These are phyloP conservation scores for Paecilomyces niveus DNA, from an alignment of 2,329 filamentous ascomycete genomes.

Conservation along the genomic window DNA sequence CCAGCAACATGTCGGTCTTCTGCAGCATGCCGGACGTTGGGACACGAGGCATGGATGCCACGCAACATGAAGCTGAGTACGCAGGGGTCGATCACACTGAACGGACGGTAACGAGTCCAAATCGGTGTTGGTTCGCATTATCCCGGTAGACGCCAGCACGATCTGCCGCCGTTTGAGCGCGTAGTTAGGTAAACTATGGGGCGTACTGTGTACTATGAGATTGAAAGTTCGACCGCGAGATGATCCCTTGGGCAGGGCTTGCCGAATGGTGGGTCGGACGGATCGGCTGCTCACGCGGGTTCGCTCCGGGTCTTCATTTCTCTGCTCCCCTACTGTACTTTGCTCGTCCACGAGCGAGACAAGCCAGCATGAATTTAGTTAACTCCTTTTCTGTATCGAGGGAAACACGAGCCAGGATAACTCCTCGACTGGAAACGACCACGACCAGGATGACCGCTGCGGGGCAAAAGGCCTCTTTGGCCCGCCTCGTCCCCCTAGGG, in stretches of 20 bases:
- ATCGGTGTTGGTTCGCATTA: not conserved
- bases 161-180: not conserved
- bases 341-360: not conserved
- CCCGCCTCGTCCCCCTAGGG: not conserved
- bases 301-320: not conserved
- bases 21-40: not conserved
- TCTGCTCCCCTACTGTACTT: not conserved
- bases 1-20: not conserved
- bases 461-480: not conserved
- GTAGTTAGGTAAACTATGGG: not conserved
- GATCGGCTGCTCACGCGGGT: not conserved
- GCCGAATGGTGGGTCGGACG: not conserved
- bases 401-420: not conserved
- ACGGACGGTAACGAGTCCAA: not conserved
- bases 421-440: not conserved
- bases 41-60: not conserved
- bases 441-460: not conserved
- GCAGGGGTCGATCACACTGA: not conserved
- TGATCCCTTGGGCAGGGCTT: not conserved
- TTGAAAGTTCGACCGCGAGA: not conserved
- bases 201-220: not conserved
- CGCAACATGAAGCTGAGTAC: not conserved
- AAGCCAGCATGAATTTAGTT: not conserved
- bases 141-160: not conserved
- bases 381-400: not conserved